Percentiles rank a stretch among this genome's conserved stretches.
phyloP scores from a whole-genome alignment of 106 monocot genomes.

The Phalaenopsis equestris region DNA sequence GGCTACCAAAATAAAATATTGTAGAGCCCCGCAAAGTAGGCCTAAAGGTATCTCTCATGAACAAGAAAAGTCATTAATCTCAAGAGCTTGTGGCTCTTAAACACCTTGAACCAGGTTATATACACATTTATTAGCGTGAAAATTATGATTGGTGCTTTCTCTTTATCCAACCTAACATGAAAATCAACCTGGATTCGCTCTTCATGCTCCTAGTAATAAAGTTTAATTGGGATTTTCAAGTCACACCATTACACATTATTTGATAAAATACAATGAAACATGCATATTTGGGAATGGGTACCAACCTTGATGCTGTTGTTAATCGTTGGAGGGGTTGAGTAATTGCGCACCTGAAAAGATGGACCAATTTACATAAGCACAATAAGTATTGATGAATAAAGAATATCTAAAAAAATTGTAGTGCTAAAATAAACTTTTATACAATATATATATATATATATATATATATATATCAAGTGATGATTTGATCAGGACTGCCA shows the following conservation, averaged over 20 bases:
- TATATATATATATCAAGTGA: neutral
- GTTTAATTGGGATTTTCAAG: too few relatives aligned
- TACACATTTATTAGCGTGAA: too few relatives aligned
- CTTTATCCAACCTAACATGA: too few relatives aligned
- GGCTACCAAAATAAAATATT: too few relatives aligned
- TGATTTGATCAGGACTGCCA: neutral
- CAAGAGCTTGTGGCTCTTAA: too few relatives aligned
- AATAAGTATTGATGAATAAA: neutral
- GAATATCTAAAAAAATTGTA: neutral
- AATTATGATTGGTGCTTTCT: too few relatives aligned
- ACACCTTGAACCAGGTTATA: too few relatives aligned
- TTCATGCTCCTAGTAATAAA: too few relatives aligned
- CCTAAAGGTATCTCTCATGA: too few relatives aligned
- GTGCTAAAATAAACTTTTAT: neutral
- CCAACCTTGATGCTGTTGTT: slow-evolving; percentile 99
- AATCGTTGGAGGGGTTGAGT: slow-evolving; percentile 72
- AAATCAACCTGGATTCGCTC: too few relatives aligned
- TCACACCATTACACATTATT: neutral
- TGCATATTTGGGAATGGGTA: neutral
- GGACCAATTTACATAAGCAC: neutral
- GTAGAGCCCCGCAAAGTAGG: too few relatives aligned
- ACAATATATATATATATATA: neutral
- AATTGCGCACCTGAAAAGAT: slow-evolving; percentile 74
- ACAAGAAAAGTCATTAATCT: too few relatives aligned
- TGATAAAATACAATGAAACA: neutral